Evolutionary conservation across 2,329 filamentous ascomycete genomes (phyloP).

Genomic region (Cladobotryum mycophilum): DNA sequence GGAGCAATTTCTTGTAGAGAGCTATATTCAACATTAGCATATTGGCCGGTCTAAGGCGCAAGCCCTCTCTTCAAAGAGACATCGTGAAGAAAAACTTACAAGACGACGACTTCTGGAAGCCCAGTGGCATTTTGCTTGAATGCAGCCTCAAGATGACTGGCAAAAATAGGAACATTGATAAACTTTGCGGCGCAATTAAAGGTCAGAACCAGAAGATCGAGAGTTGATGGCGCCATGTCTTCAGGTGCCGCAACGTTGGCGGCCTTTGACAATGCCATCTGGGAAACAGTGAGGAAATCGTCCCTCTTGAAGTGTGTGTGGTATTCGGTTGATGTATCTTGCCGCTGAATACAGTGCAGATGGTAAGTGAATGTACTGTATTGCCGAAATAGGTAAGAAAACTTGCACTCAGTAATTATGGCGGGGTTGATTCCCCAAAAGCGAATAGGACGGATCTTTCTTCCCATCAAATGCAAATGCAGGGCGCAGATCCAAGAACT

Average conservation of each 20-base stretch:
- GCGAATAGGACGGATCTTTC: not conserved
- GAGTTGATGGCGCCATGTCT: slow-evolving; percentile 37
- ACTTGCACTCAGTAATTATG: not conserved
- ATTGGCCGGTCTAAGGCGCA: not conserved
- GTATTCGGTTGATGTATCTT: too few species aligned
- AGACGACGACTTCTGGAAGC: slow-evolving; percentile 49
- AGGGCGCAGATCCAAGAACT: too few species aligned
- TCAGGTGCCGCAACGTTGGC: slow-evolving; percentile 4
- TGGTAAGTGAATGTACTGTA: too few species aligned
- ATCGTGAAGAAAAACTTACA: slow-evolving; percentile 37
- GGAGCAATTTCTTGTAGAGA: slow-evolving; percentile 91
- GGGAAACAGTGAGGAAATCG: too few species aligned
- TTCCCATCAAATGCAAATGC: too few species aligned
- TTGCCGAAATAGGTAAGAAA: not conserved
- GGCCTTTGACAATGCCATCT: not conserved
- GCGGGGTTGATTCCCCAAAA: not conserved
- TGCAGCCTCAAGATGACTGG: slow-evolving; percentile 58
- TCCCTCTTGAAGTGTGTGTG: too few species aligned
- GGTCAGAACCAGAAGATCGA: slow-evolving; percentile 73
- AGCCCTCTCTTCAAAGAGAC: not conserved
- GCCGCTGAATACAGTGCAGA: too few species aligned
- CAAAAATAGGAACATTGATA: slow-evolving; percentile 65
- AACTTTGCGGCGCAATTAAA: slow-evolving; percentile 79
- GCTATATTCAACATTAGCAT: slow-evolving; percentile 27
- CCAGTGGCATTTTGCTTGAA: slow-evolving; percentile 44